Percentiles rank a stretch among this genome's conserved stretches.
phyloP scores from a whole-genome alignment of 352 stramenopile genomes.

The Sclerospora graminicola region DNA sequence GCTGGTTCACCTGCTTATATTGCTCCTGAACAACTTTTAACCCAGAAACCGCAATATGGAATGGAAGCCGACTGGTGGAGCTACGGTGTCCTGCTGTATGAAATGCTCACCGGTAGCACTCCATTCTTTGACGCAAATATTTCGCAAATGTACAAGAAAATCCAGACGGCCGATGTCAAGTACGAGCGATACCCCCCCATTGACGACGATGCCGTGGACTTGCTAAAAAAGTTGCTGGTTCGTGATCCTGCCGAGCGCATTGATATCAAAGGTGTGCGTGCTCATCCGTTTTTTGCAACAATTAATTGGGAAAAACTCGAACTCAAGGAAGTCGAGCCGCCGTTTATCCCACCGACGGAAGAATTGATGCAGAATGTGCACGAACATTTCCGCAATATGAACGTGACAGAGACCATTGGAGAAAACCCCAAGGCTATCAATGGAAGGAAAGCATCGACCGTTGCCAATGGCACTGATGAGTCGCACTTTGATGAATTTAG shows the following conservation, averaged over 20 bases:
- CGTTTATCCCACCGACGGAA: constrained; percentile 69
- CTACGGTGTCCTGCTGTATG: constrained; percentile 84
- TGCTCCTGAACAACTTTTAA: constrained; percentile 71
- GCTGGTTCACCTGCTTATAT: constrained; percentile 81
- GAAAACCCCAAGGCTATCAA: constrained; percentile 50
- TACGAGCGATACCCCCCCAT: constrained; percentile 62
- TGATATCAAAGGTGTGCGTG: constrained; percentile 42
- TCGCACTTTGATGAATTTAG: constrained; percentile 85
- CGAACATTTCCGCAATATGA: constrained; percentile 86
- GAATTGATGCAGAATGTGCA: constrained; percentile 84
- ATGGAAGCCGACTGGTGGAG: constrained; percentile 89
- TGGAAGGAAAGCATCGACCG: constrained; percentile 38
- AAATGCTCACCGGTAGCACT: constrained; percentile 83
- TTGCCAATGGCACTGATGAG: constrained; percentile 37
- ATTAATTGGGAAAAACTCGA: constrained; percentile 72
- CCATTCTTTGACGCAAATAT: constrained; percentile 84
- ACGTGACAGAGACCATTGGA: constrained; percentile 72
- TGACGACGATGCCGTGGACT: constrained; percentile 51
- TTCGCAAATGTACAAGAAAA: constrained; percentile 86
- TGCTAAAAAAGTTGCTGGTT: constrained; percentile 69
- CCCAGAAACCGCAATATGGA: constrained; percentile 78
- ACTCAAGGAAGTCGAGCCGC: constrained; percentile 68
- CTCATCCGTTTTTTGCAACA: constrained; percentile 54
- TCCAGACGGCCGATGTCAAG: constrained; percentile 78
- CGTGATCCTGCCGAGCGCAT: constrained; percentile 63